Conservation (phyloP, 164 flowering plant genomes). For the Stephania yunnanensis region DNA sequence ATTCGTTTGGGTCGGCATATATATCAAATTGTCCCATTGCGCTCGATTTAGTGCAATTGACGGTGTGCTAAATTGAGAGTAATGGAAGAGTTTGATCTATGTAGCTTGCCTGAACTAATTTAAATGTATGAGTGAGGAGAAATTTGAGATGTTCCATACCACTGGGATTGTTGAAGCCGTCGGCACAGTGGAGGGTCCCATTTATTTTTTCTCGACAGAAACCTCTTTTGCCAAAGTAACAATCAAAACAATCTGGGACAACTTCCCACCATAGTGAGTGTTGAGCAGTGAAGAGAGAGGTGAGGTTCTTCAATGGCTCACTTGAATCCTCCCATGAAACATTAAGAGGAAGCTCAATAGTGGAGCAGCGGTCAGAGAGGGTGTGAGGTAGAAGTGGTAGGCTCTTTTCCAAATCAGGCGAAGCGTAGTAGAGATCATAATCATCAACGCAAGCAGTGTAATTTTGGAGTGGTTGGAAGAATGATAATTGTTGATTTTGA, state of each 20-base stretch:
- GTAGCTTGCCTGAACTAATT: too few relatives aligned
- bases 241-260: background rate
- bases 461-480: background rate
- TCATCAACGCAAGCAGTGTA: background rate
- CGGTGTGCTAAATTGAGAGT: too few relatives aligned
- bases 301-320: background rate
- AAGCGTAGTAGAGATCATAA: background rate
- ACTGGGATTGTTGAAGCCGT: too few relatives aligned
- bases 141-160: too few relatives aligned
- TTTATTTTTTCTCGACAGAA: background rate
- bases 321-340: background rate
- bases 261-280: background rate
- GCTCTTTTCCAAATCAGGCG: background rate
- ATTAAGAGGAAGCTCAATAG: conserved; percentile 1
- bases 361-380: background rate
- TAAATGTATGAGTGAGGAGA: too few relatives aligned
- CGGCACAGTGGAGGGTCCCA: too few relatives aligned
- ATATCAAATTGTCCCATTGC: too few relatives aligned
- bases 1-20: too few relatives aligned
- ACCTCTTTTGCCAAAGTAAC: background rate
- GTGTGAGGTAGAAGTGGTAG: background rate
- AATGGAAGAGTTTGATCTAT: too few relatives aligned
- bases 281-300: background rate
- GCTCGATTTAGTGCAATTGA: too few relatives aligned
- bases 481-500: too few relatives aligned